Evolutionary conservation across 2,329 filamentous ascomycete species (phyloP).

Genomic region (Talaromyces sp.): DNA sequence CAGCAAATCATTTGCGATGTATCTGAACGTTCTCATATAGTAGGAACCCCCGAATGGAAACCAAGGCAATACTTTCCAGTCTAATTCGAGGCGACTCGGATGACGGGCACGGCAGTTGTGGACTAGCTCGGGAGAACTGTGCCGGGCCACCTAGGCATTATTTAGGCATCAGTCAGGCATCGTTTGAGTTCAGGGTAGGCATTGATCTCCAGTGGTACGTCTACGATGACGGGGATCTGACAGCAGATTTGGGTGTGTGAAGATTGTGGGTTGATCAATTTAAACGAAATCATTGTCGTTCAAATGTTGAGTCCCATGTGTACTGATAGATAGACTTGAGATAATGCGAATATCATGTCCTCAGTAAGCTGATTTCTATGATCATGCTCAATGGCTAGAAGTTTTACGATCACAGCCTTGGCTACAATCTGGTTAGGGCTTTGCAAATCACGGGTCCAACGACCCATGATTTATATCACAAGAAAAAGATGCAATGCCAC

Average conservation of each 20-base stretch:
- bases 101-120: neutral
- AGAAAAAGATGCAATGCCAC: neutral
- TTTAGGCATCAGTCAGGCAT: no score
- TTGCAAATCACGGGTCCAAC: neutral
- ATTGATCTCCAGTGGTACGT: neutral
- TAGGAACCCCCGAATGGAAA: neutral
- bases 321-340: no score
- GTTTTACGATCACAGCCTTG: neutral
- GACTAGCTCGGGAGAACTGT: neutral
- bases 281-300: neutral
- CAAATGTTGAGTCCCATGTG: no score
- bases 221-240: constrained; percentile 36
- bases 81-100: neutral
- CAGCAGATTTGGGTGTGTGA: constrained; percentile 32
- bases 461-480: neutral
- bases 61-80: neutral
- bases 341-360: neutral
- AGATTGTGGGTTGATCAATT: neutral
- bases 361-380: neutral
- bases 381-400: neutral
- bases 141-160: neutral
- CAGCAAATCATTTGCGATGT: neutral
- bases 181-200: neutral
- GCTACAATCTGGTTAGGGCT: neutral
- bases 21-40: neutral